Conservation (phyloP, 139 green algal genomes). For the Coccomyxa sp. region DNA sequence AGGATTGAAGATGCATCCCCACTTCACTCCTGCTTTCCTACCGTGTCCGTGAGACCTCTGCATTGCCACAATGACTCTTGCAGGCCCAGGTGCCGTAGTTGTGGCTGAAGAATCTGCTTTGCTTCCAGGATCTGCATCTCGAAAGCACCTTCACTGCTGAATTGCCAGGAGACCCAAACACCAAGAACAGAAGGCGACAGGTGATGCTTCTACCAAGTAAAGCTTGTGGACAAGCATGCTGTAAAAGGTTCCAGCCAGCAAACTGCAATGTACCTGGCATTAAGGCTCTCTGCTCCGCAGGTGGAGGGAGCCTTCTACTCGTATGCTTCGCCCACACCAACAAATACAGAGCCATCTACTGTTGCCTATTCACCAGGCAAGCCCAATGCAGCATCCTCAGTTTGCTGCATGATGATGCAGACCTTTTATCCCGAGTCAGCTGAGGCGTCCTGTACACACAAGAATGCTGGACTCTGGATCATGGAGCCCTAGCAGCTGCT, state of each 20-base stretch:
- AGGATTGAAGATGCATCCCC: too few species aligned
- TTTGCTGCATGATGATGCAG: too few species aligned
- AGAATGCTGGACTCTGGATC: too few species aligned
- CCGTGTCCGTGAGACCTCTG: too few species aligned
- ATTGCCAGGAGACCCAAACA: slow-evolving; percentile 65
- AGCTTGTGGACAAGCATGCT: neutral
- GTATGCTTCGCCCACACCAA: slow-evolving; percentile 57
- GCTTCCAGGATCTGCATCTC: slow-evolving; percentile 48
- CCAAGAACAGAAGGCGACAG: slow-evolving; percentile 51
- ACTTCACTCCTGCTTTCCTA: too few species aligned
- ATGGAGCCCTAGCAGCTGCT: too few species aligned
- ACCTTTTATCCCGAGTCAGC: too few species aligned
- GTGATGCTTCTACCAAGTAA: slow-evolving; percentile 14
- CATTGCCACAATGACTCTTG: too few species aligned
- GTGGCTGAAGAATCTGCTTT: neutral
- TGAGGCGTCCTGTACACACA: too few species aligned
- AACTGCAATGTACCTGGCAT: neutral
- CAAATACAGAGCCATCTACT: slow-evolving; percentile 40
- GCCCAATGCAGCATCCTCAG: too few species aligned
- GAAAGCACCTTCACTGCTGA: slow-evolving; percentile 70
- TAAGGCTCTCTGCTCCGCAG: slow-evolving; percentile 15
- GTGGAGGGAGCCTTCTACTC: slow-evolving; percentile 51
- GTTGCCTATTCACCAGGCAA: slow-evolving; percentile 52
- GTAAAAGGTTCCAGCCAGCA: neutral
- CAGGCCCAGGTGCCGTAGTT: too few species aligned